Conservation (phyloP, 2,329 filamentous ascomycete genomes). For the Erysiphe pulchra region DNA sequence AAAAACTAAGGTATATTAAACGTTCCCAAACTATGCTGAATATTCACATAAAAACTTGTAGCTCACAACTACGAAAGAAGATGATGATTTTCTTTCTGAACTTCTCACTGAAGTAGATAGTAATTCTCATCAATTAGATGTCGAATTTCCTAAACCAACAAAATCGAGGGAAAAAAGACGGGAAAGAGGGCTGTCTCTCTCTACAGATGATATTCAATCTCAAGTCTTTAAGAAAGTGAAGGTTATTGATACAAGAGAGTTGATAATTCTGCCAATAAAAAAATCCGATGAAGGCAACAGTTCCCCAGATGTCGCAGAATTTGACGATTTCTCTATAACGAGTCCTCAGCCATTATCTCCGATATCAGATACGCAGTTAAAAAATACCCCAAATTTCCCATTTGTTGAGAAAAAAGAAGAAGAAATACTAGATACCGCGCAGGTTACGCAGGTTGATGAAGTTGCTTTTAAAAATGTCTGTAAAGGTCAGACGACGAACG, state of each 20-base stretch:
- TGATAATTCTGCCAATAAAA: conserved; percentile 20
- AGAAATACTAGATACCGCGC: conserved; percentile 50
- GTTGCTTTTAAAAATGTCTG: too few relatives aligned
- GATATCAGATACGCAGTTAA: conserved; percentile 22
- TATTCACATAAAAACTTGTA: conserved; percentile 15
- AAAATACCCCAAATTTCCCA: background rate
- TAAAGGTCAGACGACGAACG: background rate
- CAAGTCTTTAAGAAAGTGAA: conserved; percentile 30
- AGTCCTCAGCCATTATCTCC: conserved; percentile 75
- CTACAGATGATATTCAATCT: conserved; percentile 23
- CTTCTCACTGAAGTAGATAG: conserved; percentile 72
- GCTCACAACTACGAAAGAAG: conserved; percentile 59
- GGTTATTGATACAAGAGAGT: conserved; percentile 22
- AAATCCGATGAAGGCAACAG: conserved; percentile 24
- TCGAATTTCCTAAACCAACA: conserved; percentile 35
- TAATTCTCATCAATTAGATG: conserved; percentile 34
- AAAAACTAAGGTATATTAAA: conserved; percentile 51
- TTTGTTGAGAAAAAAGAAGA: conserved; percentile 28
- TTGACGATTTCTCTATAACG: conserved; percentile 48
- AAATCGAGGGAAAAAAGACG: conserved; percentile 56
- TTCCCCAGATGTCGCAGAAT: conserved; percentile 15
- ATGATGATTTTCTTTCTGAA: conserved; percentile 65
- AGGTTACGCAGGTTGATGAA: background rate
- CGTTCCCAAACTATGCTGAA: background rate
- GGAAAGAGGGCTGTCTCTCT: conserved; percentile 56